Conservation (phyloP, 306 rosid species). For the Quercus gilva region DNA sequence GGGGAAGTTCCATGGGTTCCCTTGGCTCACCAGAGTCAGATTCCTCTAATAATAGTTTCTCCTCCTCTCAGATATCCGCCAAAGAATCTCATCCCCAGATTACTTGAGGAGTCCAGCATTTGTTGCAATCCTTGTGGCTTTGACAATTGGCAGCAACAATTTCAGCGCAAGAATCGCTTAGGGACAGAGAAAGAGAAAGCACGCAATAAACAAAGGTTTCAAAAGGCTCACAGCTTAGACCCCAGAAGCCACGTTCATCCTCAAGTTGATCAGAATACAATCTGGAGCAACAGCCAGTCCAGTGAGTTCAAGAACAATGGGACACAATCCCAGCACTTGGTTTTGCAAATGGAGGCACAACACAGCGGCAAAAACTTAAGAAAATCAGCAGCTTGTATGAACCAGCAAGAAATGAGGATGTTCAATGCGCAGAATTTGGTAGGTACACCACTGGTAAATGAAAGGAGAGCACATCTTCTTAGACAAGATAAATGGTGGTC, state of each 20-base stretch:
- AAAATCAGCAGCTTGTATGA: not conserved
- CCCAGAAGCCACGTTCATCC: not conserved
- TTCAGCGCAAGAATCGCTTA: not conserved
- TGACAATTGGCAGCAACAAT: not conserved
- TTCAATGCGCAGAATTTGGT: not conserved
- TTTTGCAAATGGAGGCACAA: not conserved
- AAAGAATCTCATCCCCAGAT: not conserved
- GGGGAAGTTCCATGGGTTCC: not conserved
- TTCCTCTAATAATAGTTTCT: not conserved
- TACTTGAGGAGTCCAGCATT: not conserved
- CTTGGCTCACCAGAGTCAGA: not conserved
- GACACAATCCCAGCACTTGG: not conserved
- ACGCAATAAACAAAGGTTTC: not conserved
- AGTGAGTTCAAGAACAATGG: not conserved
- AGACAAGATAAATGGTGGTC: not conserved
- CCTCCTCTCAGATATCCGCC: not conserved
- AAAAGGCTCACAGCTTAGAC: not conserved
- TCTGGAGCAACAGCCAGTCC: too few relatives aligned
- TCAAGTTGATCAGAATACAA: not conserved
- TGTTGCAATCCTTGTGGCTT: not conserved
- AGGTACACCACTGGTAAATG: too few relatives aligned
- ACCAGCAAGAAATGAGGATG: not conserved
- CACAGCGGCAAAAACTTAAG: not conserved
- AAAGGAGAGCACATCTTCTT: not conserved
- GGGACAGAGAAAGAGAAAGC: not conserved